These are phyloP conservation scores for Lecanoromycetidae sp. DNA, from an alignment of 2,329 filamentous ascomycete species.

Conservation along the genomic window DNA sequence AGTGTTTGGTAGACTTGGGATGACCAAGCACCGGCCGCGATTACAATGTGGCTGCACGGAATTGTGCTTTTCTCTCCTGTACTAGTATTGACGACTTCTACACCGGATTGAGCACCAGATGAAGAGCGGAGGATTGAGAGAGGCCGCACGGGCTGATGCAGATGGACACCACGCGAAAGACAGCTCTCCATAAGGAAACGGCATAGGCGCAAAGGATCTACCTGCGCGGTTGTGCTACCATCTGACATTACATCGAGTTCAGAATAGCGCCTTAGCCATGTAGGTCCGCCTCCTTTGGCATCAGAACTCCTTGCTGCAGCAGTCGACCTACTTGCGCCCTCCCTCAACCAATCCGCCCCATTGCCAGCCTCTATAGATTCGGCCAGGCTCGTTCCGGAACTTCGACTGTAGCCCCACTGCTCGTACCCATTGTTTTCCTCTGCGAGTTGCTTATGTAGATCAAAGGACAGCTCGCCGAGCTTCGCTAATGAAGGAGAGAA, in stretches of 20 bases:
- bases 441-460: conserved; percentile 54
- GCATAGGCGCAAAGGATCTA: conserved; percentile 56
- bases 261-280: conserved; percentile 48
- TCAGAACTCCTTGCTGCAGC: conserved; percentile 28
- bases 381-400: conserved; percentile 47
- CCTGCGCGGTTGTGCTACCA: conserved; percentile 50
- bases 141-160: conserved; percentile 53
- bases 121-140: conserved; percentile 41
- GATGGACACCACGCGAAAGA: conserved; percentile 46
- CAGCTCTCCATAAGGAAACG: conserved; percentile 51
- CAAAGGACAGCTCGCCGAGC: conserved; percentile 56
- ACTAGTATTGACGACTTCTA: conserved; percentile 35
- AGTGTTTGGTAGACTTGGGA: conserved; percentile 50
- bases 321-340: conserved; percentile 51
- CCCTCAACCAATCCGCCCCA: conserved; percentile 53
- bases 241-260: conserved; percentile 53
- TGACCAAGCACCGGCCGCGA: conserved; percentile 63
- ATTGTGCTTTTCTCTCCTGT: conserved; percentile 39
- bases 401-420: conserved; percentile 48
- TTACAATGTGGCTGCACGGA: conserved; percentile 52
- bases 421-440: conserved; percentile 44
- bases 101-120: conserved; percentile 38
- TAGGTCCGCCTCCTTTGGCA: conserved; percentile 30
- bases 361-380: conserved; percentile 29
- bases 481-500: conserved; percentile 45